Evolutionary conservation across 495 filamentous ascomycete genomes (phyloP).

Genomic region (Neurospora sp.): DNA sequence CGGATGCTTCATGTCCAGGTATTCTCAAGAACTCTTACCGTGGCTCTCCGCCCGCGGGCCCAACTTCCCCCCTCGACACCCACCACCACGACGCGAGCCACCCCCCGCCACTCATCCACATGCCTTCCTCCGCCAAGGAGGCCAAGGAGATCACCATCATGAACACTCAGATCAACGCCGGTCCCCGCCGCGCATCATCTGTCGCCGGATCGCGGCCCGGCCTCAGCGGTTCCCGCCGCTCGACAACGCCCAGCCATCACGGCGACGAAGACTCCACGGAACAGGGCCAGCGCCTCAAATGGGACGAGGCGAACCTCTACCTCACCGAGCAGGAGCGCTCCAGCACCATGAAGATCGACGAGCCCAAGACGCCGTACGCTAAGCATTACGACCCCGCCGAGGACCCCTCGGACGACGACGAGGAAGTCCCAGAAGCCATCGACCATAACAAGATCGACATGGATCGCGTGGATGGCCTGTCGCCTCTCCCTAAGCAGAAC

Average conservation of each 20-base stretch:
- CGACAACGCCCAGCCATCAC: slow-evolving; percentile 28
- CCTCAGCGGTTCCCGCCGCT: slow-evolving; percentile 62
- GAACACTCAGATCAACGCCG: slow-evolving; percentile 92
- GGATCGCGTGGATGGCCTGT: slow-evolving; percentile 27
- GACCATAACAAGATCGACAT: slow-evolving; percentile 24
- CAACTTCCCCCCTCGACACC: slow-evolving; percentile 32
- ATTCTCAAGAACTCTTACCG: slow-evolving; percentile 89
- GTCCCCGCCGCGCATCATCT: slow-evolving; percentile 77
- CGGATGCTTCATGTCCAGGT: slow-evolving; percentile 37
- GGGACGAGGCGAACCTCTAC: slow-evolving; percentile 97
- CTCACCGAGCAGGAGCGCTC: slow-evolving; percentile 90
- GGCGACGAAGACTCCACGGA: slow-evolving; percentile 37
- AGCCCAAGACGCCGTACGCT: slow-evolving; percentile 95
- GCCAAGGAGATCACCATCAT: slow-evolving; percentile 83
- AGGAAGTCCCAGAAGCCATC: slow-evolving; percentile 48
- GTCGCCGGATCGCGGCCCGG: slow-evolving; percentile 42
- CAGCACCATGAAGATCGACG: slow-evolving; percentile 95
- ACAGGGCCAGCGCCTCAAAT: slow-evolving; percentile 69
- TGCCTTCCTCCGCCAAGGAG: slow-evolving; percentile 36
- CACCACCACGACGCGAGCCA: slow-evolving; percentile 10
- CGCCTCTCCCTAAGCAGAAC: neutral
- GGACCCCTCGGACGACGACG: slow-evolving; percentile 65
- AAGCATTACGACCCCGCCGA: slow-evolving; percentile 81
- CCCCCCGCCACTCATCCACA: slow-evolving; percentile 19
- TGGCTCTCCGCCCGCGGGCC: slow-evolving; percentile 36